phyloP scores from a whole-genome alignment of 805 yeast genomes.

The Lipomyces yamadae region DNA sequence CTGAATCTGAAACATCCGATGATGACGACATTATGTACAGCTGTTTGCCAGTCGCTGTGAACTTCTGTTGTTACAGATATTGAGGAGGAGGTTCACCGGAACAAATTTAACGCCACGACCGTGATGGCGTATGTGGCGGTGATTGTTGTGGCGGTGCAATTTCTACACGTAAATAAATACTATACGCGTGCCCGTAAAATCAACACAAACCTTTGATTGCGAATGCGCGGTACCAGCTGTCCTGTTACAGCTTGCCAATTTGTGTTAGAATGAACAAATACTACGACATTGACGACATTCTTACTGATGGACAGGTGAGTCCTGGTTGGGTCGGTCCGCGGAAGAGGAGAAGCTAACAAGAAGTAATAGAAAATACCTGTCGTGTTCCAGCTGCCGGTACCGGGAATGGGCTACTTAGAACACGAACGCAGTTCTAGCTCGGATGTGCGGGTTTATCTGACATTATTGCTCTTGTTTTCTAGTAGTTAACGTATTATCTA shows the following conservation, averaged over 20 bases:
- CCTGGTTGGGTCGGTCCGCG: not conserved
- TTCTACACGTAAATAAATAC: no score
- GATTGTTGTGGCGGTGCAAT: not conserved
- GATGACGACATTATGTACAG: constrained; percentile 21
- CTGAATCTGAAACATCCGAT: constrained; percentile 28
- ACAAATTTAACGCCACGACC: not conserved
- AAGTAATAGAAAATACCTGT: constrained; percentile 72
- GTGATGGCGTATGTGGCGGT: constrained; percentile 8
- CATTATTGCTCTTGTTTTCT: not conserved
- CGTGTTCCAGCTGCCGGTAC: constrained; percentile 74
- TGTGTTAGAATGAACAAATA: constrained; percentile 25
- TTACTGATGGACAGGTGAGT: constrained; percentile 47
- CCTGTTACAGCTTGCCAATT: not conserved
- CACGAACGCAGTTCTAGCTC: constrained; percentile 19
- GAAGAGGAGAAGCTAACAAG: constrained; percentile 53
- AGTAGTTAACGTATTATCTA: constrained; percentile 38
- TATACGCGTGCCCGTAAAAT: constrained; percentile 14
- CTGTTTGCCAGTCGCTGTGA: not conserved
- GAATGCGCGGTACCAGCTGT: not conserved
- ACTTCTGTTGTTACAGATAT: not conserved
- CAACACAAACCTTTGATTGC: not conserved
- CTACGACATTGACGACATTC: constrained; percentile 39
- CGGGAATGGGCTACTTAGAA: constrained; percentile 86
- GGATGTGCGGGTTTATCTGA: constrained; percentile 20
- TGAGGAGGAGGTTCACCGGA: no score